Conservation (phyloP, 192 early-diverging fungal species). For the Backusella tarrabulga region DNA sequence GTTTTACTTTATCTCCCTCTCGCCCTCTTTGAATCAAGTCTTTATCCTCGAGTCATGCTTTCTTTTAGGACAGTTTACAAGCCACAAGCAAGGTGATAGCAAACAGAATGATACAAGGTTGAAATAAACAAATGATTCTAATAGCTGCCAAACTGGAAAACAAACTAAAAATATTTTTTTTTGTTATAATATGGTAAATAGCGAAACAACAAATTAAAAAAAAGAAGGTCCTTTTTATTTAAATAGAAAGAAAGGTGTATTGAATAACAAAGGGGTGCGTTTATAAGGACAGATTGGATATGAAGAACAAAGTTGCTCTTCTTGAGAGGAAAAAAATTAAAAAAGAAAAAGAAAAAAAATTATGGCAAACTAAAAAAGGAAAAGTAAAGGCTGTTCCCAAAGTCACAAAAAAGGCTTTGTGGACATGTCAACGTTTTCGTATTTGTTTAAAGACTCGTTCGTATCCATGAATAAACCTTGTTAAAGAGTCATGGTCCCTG, state of each 20-base stretch:
- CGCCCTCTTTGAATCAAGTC: not conserved
- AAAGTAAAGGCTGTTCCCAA: not conserved
- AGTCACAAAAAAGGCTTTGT: not conserved
- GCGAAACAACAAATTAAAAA: not conserved
- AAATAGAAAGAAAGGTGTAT: not conserved
- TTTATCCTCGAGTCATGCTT: not conserved
- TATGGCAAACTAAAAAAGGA: not conserved
- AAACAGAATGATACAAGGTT: not conserved
- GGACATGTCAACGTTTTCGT: too few relatives aligned
- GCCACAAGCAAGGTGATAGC: not conserved
- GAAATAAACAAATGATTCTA: not conserved
- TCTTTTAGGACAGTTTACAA: not conserved
- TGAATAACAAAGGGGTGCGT: not conserved
- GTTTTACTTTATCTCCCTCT: not conserved
- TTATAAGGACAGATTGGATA: constrained; percentile 1
- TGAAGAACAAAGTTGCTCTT: not conserved
- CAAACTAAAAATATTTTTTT: not conserved
- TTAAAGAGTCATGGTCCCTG: not conserved
- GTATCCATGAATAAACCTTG: not conserved
- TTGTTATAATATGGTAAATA: not conserved
- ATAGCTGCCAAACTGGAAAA: not conserved
- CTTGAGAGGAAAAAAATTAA: not conserved
- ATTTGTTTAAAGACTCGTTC: not conserved
- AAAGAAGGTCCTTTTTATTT: not conserved
- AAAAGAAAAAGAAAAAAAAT: not conserved